phyloP scores from a whole-genome alignment of 192 early-diverging fungal species.

The Backusella sp. region DNA sequence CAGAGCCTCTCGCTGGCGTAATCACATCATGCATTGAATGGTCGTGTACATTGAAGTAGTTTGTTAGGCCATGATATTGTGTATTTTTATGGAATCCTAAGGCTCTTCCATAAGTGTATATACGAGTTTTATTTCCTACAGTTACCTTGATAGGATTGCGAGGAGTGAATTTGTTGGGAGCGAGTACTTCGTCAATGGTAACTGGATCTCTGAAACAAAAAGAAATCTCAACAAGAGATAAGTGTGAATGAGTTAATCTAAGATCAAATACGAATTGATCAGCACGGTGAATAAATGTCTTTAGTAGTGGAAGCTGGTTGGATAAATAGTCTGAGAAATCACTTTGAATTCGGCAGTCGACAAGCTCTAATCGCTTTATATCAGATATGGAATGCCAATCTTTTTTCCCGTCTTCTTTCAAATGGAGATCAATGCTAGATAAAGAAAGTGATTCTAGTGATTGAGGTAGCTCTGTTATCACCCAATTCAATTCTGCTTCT shows the following conservation, averaged over 20 bases:
- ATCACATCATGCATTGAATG: no score
- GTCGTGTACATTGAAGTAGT: no score
- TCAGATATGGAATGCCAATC: neutral
- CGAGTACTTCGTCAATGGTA: neutral
- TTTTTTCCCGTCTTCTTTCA: neutral
- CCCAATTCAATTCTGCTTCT: neutral
- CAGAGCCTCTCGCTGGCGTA: no score
- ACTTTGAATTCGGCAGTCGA: neutral
- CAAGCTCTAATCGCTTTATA: neutral
- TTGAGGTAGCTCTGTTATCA: neutral
- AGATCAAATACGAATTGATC: neutral
- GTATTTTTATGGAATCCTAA: no score
- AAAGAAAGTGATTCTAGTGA: neutral
- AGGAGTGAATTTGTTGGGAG: neutral
- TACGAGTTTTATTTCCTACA: neutral
- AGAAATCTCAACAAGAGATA: neutral
- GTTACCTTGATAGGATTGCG: neutral
- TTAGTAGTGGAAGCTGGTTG: neutral
- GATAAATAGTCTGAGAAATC: neutral
- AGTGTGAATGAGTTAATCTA: neutral
- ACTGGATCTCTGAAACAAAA: neutral
- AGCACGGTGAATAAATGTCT: neutral
- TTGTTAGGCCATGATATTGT: no score
- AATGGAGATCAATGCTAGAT: neutral
- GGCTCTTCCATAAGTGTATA: no score